phyloP scores from a whole-genome alignment of 768 basidiomycete species.

The Lactifluus echinatus region DNA sequence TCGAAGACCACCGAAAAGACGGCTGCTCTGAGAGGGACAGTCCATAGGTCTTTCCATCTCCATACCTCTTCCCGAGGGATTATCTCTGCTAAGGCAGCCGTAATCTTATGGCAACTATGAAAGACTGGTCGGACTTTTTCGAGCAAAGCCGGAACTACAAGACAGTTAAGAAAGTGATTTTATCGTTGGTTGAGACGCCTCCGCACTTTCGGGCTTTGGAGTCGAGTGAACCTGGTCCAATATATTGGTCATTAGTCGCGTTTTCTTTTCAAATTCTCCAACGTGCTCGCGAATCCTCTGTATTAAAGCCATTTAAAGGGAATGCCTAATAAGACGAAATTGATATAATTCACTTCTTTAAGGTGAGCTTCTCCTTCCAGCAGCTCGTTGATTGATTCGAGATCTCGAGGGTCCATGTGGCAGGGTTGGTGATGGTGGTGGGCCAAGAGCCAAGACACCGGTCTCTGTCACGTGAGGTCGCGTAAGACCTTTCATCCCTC shows the following conservation, averaged over 20 bases:
- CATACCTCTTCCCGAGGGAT: conserved; percentile 70
- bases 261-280: conserved; percentile 64
- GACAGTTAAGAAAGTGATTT: neutral
- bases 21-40: conserved; percentile 54
- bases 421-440: too few species aligned
- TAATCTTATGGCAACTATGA: conserved; percentile 43
- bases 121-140: conserved; percentile 49
- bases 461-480: neutral
- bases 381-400: conserved; percentile 14
- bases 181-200: neutral
- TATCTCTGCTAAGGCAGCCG: conserved; percentile 42
- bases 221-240: conserved; percentile 79
- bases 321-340: neutral
- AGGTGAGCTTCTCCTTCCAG: conserved; percentile 15
- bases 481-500: neutral
- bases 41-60: conserved; percentile 83
- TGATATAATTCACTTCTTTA: conserved; percentile 16
- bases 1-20: conserved; percentile 59
- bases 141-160: conserved; percentile 51
- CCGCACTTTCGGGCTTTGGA: conserved; percentile 46
- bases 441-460: too few species aligned
- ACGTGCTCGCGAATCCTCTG: conserved; percentile 80
- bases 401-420: conserved; percentile 21
- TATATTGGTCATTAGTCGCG: conserved; percentile 60
- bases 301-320: neutral